Base-by-base conservation (phyloP, 2,329 filamentous ascomycete species). In the Xylaria sp. region DNA sequence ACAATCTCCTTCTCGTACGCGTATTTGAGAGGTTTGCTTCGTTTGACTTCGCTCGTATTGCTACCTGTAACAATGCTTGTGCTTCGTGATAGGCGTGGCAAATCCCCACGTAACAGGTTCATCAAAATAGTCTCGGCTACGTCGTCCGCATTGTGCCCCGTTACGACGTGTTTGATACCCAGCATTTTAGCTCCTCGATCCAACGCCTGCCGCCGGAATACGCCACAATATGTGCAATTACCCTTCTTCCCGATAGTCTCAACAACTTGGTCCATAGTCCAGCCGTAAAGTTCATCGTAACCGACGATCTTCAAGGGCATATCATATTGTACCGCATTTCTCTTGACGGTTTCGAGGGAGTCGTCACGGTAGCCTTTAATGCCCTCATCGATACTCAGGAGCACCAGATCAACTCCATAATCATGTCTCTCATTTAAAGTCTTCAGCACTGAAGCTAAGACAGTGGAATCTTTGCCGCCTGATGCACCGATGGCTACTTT, bases 1-100 rank as follows among this genome's bases (percentile, higher is more conserved):
- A 99, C 96, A 72, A 99, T 99, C 78, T 99, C 96, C 81, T 99
- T 99, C 78, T 99, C 96, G 77, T 98, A 99, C 1, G 95, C 94
- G 78, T 98, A 99, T 79, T 99, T 98, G 51, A 99, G 85, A 15
- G 96, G 96, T 81, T 99, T 99, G 81, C 93, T 97, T 71, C 96
- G 88, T 82, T 97, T 96, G 71, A 97, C 95, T 67, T 96, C 93
- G 66, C 92, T 94, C n/a, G 86, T 87, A 36, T 89, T 83, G 73
- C 89, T 90, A 45, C 87, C 91, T 2, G 90, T 99, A 15, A 98
- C 85, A 73, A 99, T 98, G 72, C 89, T 96, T 1, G 96, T 98
- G 60, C 93, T 94, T 68, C 96, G 85, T 15, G 94, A 92, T 11
- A 99, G 81, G 33, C 96, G 89, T 0, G 96, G 92, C 47, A 99